Evolutionary conservation across 2,329 filamentous ascomycete genomes (phyloP), one percentile per base, ranked within the genome.

Genomic region (Coniochaeta sp.): DNA sequence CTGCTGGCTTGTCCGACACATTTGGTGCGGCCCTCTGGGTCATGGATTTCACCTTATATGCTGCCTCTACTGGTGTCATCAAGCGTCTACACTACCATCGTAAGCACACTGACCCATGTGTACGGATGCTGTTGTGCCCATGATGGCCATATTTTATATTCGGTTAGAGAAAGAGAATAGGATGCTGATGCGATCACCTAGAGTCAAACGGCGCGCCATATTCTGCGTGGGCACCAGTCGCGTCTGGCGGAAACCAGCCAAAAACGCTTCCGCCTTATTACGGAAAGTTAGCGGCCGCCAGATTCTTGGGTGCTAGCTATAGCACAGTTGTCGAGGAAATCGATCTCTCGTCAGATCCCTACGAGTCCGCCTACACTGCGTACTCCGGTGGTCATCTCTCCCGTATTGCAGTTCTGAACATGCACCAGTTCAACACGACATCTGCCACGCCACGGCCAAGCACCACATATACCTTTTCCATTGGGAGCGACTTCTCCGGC

Each of bases 21-120:
- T 79, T 79, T 61, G 79, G 79, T 56, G 77, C 78, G 8, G 79
- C 74, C 19, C 74, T 81, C 8, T 81, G 79, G 79, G 72, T 72
- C 58, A 69, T 78, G 30, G 79, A 81, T 67, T 80, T 72, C 24
- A 55, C 61, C 19, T 55, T 62, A 6, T 58, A 55, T 36, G 57
- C 58, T 54, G 61, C 61, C 9, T 42, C 61, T 19, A 57, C 58
- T 12, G 61, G 61, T 26, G 57, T 54, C 24, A 32, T 52, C n/a
- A 58, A 59, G 32, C 58, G 58, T 32, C 44, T 59, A 54, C 60
- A 62, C 61, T 62, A 56, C 63, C 67, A 57, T 14, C 47, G 47
- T 52, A n/a, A 52, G 22, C 30, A 47, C 6, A 7, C 5, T 24
- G 32, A 34, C 17, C 38, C n/a, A n/a, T n/a, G n/a, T n/a, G n/a